Base-by-base conservation (phyloP, 2,329 filamentous ascomycete genomes). In the Calonectria leucothoes region DNA sequence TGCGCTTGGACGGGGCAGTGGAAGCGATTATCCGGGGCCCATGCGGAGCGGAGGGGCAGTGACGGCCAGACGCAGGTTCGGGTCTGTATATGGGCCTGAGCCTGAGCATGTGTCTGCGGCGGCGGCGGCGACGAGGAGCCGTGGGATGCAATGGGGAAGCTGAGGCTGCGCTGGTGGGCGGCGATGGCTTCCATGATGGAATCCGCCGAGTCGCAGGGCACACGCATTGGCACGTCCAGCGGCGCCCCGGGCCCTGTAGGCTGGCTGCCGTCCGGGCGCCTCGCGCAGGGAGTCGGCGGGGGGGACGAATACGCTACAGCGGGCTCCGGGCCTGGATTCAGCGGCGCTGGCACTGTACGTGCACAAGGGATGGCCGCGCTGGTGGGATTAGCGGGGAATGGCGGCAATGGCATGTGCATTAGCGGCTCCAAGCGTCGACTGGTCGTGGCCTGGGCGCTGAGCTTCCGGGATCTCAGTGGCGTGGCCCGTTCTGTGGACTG, bases 171-270 rank as follows among this genome's bases (percentile, higher is more conserved):
- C 72, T 78, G 75, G 72, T 64, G 59, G 37, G 64, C 45, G 57
- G 72, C 74, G 70, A 78, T 71, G 65, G 74, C 75, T 69, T 80
- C 76, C 78, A 80, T 79, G 75, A 79, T 79, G 51, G 69, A 74
- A 42, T 42, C 72, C 33, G 33, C 55, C 15, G 33, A 37, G 55
- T 39, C 35, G 55, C 37, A 61, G 55, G 55, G 55, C 55, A 61
- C 55, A 37, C 55, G 55, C 55, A 61, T 61, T 27, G 55, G 55
- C 37, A 39, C 55, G 55, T 61, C 33, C 25, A 37, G 55, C 23
- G 17, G 55, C 33, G 33, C 35, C 35, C 55, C 31, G 35, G 33
- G 25, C 7, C 48, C 64, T 52, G 64, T 52, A 52, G 64, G 33
- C 64, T 55, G n/a, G n/a, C n/a, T 52, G 48, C 37, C 14, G 64